Evolutionary conservation across 306 rosid genomes (phyloP).

Genomic region (Castanospermum australe): DNA sequence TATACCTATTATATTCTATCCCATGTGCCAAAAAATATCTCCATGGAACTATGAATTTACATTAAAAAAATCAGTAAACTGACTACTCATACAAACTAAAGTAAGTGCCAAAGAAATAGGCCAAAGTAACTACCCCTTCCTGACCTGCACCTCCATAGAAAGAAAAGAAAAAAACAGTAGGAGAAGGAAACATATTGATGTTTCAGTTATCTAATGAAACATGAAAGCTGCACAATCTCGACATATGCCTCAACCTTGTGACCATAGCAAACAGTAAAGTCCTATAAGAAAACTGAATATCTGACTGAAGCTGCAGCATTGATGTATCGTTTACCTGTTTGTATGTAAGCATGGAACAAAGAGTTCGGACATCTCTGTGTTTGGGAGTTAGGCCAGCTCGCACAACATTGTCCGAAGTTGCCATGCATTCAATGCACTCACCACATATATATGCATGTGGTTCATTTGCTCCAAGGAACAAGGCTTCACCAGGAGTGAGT

Average conservation of each 20-base stretch:
- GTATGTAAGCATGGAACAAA: constrained; percentile 95
- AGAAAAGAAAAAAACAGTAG: too few relatives aligned
- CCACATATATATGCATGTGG: constrained; percentile 90
- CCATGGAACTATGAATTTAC: not conserved
- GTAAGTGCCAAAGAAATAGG: not conserved
- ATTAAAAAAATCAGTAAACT: not conserved
- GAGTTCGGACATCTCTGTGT: constrained; percentile 77
- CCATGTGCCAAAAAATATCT: not conserved
- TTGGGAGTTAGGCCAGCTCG: constrained; percentile 98
- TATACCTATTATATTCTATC: not conserved
- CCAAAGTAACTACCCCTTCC: not conserved
- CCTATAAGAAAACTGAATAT: not conserved
- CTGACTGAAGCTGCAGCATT: not conserved
- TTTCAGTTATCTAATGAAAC: not conserved
- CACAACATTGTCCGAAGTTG: constrained; percentile 95
- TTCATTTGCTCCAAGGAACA: constrained; percentile 82
- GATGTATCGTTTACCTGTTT: constrained; percentile 58
- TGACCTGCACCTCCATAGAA: not conserved
- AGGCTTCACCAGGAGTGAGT: constrained; percentile 89
- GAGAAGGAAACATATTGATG: not conserved
- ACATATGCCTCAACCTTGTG: not conserved
- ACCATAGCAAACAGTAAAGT: not conserved
- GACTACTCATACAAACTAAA: not conserved
- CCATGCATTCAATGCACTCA: constrained; percentile 93
- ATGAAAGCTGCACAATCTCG: not conserved